Evolutionary conservation across 306 rosid genomes (phyloP), one percentile per base, ranked within the genome.

Genomic region (Quillaja saponaria): DNA sequence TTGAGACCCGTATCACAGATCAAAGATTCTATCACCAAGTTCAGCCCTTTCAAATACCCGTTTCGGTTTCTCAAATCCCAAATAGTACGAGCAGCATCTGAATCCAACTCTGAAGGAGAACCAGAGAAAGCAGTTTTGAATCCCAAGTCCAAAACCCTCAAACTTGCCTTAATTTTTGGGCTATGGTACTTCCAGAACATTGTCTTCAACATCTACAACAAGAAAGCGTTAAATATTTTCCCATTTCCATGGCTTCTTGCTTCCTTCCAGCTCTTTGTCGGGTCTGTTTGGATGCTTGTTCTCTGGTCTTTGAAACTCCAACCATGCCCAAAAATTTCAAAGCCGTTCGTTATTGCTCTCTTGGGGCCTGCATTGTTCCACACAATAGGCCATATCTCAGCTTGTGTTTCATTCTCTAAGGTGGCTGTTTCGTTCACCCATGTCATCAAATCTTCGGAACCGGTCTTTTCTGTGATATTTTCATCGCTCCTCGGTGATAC

Each of bases 361-460:
- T 95, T 92, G 53, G 94, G 94, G 34, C 99, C 99, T 53, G 99
- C 99, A 64, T 76, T 92, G 68, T 92, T 92, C 76, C 99, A 92
- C 80, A 86, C 98, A 0, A 71, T 92, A 68, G 98, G 98, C 54
- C 98, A 92, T 80, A 92, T 89, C 49, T 92, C 96, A 25, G 99
- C 96, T 3, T 84, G 96, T 50, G 94, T 92, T 54, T 88, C 99
- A 14, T 84, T 92, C 81, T 89, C 99, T 14, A 92, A 92, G 75
- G 96, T 89, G 13, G 96, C 94, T 19, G 98, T 92, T 49, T 92
- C 98, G 7, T 92, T 92, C 86, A 92, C 98, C 15, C 96, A 92
- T 61, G 98, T 92, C 63, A 92, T 92, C 57, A 92, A 92, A 73
- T 92, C 96, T 13, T 88, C 95, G 0, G 95, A 88, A 68, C 99